A percentile compares a stretch with the other conserved stretches of the same genome.
phyloP scores from a whole-genome alignment of 1,139 yeast species.

The Casaregolazyma lundiana region DNA sequence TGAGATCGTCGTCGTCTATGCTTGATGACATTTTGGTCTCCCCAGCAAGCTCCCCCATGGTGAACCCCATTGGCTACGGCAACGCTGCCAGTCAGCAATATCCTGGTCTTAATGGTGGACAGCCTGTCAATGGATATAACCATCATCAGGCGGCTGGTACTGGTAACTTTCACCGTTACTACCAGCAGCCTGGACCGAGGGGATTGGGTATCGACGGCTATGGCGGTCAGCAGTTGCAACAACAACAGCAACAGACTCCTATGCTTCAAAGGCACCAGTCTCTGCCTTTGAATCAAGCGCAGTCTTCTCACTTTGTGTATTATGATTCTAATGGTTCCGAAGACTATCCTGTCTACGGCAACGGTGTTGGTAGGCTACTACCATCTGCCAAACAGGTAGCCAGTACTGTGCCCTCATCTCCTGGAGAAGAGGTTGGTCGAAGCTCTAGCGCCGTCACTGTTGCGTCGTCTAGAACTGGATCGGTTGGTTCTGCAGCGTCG shows the following conservation, averaged over 20 bases:
- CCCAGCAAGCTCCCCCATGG: slow-evolving; percentile 6
- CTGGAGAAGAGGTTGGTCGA: slow-evolving; percentile 1
- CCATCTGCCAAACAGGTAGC: not conserved
- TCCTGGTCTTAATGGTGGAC: slow-evolving; percentile 2
- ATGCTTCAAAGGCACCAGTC: slow-evolving; percentile 9
- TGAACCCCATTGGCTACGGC: slow-evolving; percentile 7
- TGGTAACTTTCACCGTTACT: slow-evolving; percentile 1
- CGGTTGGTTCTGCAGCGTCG: slow-evolving; percentile 10
- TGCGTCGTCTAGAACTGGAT: slow-evolving; percentile 3
- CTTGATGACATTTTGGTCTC: slow-evolving; percentile 7
- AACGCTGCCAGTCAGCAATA: not conserved
- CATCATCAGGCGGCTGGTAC: not conserved
- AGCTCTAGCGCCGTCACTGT: slow-evolving; percentile 5
- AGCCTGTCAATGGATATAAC: not conserved
- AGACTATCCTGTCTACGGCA: slow-evolving; percentile 5
- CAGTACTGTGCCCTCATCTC: slow-evolving; percentile 5
- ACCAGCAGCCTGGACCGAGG: slow-evolving; percentile 7
- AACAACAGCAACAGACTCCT: slow-evolving; percentile 8
- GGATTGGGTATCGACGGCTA: slow-evolving; percentile 7
- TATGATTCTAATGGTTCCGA: slow-evolving; percentile 6
- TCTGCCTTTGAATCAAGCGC: slow-evolving; percentile 7
- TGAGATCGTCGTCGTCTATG: slow-evolving; percentile 3
- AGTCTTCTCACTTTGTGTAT: slow-evolving; percentile 8
- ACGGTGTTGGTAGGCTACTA: slow-evolving; percentile 2
- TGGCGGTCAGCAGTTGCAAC: slow-evolving; percentile 5